A percentile compares a stretch with the other conserved stretches of the same genome.
Conservation (phyloP, 176 grass and related monocot species). For the Tillandsia leiboldiana region DNA sequence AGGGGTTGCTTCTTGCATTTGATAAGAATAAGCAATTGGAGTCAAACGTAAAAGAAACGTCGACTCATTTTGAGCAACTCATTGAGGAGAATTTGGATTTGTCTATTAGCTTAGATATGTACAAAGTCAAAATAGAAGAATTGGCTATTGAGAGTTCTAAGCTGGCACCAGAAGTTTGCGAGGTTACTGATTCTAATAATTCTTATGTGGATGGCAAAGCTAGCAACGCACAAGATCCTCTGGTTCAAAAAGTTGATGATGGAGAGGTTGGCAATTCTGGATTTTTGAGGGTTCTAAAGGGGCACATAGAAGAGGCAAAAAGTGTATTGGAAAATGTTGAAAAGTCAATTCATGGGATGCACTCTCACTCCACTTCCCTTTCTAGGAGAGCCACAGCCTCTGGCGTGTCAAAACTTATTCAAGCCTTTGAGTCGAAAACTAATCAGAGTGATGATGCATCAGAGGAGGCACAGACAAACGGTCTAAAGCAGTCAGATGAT, state of each 20-base stretch:
- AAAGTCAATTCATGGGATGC: slow-evolving; percentile 58
- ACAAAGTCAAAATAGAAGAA: slow-evolving; percentile 52
- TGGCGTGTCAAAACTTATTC: slow-evolving; percentile 78
- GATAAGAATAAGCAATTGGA: slow-evolving; percentile 53
- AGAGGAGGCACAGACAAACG: slow-evolving; percentile 25
- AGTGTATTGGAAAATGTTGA: slow-evolving; percentile 57
- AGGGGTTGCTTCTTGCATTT: slow-evolving; percentile 45
- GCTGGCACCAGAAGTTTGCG: slow-evolving; percentile 12
- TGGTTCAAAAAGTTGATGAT: slow-evolving; percentile 6
- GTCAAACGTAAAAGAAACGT: slow-evolving; percentile 41
- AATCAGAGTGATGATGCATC: slow-evolving; percentile 42
- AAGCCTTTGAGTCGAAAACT: slow-evolving; percentile 71
- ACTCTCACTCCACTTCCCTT: slow-evolving; percentile 28
- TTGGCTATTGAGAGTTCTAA: slow-evolving; percentile 24
- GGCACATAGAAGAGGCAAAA: slow-evolving; percentile 51
- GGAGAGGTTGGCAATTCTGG: slow-evolving; percentile 28
- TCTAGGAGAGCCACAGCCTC: slow-evolving; percentile 31
- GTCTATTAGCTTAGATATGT: slow-evolving; percentile 43
- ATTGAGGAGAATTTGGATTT: slow-evolving; percentile 51
- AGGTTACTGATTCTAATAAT: slow-evolving; percentile 15
- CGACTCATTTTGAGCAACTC: slow-evolving; percentile 46
- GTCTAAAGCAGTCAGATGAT: slow-evolving; percentile 30
- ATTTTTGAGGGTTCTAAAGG: slow-evolving; percentile 43
- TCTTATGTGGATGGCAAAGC: slow-evolving; percentile 2
- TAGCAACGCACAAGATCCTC: slow-evolving; percentile 12